Base-by-base conservation (phyloP, 2,329 filamentous ascomycete genomes). In the Cladobotryum mycophilum region DNA sequence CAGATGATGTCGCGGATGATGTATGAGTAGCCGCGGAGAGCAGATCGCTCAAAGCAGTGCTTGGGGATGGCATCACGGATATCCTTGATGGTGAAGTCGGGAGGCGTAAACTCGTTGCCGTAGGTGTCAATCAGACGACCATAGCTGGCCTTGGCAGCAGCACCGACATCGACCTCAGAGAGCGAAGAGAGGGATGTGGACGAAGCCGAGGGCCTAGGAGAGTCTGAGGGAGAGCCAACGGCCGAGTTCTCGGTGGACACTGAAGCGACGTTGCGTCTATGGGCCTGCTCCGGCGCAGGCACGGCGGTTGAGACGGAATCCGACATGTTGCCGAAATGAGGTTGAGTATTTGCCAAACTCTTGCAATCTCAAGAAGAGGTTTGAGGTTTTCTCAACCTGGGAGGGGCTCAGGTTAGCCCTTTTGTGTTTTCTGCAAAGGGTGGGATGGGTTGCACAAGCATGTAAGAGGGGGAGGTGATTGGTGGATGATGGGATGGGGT, bases 31-130 rank as follows among this genome's bases (percentile, higher is more conserved):
- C 91, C 86, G 58, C 75, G 82, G 58, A 82, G 67, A 55, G 81
- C 88, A 43, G 89, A 95, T 55, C 93, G 86, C 76, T 96, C 79
- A 71, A 87, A 97, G 81, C 93, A 99, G 79, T 96, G 93, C 72
- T 91, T 89, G 58, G 93, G 93, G 60, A 99, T 99, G 68, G 93
- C 93, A 73, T 96, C 88, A 64, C 89, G 86, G 67, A 99, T 92
- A 67, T 99, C 82, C 79, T 96, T 96, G 80, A 99, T 95, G 67
- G 90, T 95, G 77, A 87, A 99, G 73, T 97, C 86, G 60, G 93
- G 93, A 51, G 95, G 79, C 70, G 89, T 78, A 76, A 99, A 99
- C 64, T 90, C 81, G 71, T 97, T 96, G 71, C 93, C 93, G 69
- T 95, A 93, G 12, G 89, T 92, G 74, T 99, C 91, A 57, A 93